Evolutionary conservation across 345 rosid species (phyloP).

Genomic region (Hibiscus syriacus): DNA sequence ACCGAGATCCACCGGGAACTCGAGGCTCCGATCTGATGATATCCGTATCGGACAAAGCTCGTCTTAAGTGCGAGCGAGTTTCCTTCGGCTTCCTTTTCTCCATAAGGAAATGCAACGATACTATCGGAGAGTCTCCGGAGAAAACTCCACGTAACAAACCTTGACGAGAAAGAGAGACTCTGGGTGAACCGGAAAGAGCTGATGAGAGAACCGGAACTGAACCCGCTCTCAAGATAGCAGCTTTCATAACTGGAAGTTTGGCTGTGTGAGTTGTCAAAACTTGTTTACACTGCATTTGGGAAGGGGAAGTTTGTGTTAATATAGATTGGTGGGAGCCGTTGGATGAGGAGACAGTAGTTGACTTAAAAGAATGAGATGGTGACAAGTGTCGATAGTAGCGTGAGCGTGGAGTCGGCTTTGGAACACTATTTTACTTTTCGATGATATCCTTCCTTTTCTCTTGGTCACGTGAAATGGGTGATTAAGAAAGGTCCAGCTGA

Average conservation of each 20-base stretch:
- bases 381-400: slow-evolving; percentile 36
- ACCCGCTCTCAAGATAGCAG: slow-evolving; percentile 45
- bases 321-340: slow-evolving; percentile 23
- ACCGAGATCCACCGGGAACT: slow-evolving; percentile 24
- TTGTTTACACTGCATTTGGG: too few relatives aligned
- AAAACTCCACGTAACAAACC: slow-evolving; percentile 34
- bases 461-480: slow-evolving; percentile 31
- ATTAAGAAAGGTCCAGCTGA: background rate
- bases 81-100: slow-evolving; percentile 11
- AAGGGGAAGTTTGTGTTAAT: slow-evolving; percentile 3
- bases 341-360: slow-evolving; percentile 31
- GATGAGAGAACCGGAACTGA: slow-evolving; percentile 35
- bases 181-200: slow-evolving; percentile 24
- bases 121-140: slow-evolving; percentile 39
- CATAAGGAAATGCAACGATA: slow-evolving; percentile 37
- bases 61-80: slow-evolving; percentile 27
- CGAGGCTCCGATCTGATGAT: slow-evolving; percentile 26
- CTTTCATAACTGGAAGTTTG: slow-evolving; percentile 35
- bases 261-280: too few relatives aligned
- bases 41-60: slow-evolving; percentile 47
- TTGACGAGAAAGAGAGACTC: slow-evolving; percentile 28
- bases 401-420: slow-evolving; percentile 28
- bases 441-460: background rate
- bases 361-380: slow-evolving; percentile 19
- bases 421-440: background rate